Percentiles rank a stretch among this genome's conserved stretches.
phyloP scores from a whole-genome alignment of 1,284 basidiomycete species.

The Ceratobasidium papillatum region DNA sequence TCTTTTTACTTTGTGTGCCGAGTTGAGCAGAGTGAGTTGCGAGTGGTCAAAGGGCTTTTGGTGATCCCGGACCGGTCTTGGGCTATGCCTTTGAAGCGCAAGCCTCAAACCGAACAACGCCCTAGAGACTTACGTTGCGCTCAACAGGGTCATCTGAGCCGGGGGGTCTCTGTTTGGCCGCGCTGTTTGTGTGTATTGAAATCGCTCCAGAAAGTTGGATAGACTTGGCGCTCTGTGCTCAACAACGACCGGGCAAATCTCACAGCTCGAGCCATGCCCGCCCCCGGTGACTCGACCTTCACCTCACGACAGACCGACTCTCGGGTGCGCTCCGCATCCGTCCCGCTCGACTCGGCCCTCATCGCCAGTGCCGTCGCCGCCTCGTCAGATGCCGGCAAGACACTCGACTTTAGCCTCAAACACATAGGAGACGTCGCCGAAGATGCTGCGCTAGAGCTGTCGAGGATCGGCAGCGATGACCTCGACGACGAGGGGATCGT shows the following conservation, averaged over 20 bases:
- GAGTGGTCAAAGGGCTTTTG: neutral
- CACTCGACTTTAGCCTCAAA: conserved; percentile 82
- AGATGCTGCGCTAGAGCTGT: conserved; percentile 77
- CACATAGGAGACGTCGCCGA: conserved; percentile 77
- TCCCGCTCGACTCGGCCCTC: conserved; percentile 62
- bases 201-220: conserved; percentile 13
- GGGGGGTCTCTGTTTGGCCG: neutral
- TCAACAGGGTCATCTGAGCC: neutral
- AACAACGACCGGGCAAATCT: conserved; percentile 24
- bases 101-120: neutral
- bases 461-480: conserved; percentile 63
- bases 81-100: neutral
- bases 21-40: neutral
- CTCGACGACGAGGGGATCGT: conserved; percentile 66
- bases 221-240: conserved; percentile 29
- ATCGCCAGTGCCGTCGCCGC: conserved; percentile 71
- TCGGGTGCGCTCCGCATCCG: conserved; percentile 20
- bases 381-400: conserved; percentile 80
- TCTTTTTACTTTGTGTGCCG: neutral
- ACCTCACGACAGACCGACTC: conserved; percentile 12
- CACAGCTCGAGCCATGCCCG: conserved; percentile 17
- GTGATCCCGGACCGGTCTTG: neutral
- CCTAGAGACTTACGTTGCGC: neutral
- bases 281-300: neutral
- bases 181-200: conserved; percentile 18